Base-by-base conservation (phyloP, 306 rosid genomes). In the Cicer yamashitae region DNA sequence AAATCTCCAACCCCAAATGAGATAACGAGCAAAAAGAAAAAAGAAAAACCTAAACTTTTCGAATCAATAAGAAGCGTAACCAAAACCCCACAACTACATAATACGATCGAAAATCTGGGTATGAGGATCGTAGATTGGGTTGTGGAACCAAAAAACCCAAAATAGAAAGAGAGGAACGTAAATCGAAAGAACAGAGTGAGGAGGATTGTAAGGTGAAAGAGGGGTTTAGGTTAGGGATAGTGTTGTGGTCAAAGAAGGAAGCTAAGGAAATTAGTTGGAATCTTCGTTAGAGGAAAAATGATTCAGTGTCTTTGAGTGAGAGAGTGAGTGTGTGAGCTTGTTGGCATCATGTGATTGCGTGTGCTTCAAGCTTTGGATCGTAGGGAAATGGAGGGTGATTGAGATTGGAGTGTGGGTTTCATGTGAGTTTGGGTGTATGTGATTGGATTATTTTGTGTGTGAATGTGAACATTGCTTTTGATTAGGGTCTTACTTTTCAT, bases 191-290 rank as follows among this genome's bases (percentile, higher is more conserved):
- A 30, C 46, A 14, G 74, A 1, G 30, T 10, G 6, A 0, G 57
- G 37, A 25, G 8, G 43, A 41, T 34, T 14, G 51, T 7, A 39
- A 37, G 51, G 37, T 25, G 22, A 20, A 56, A 5, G 1, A 7
- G 18, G 62, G 58, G 12, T 9, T 7, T 44, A 15, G 34, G 40
- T 3, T 6, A 3, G 14, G 71, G 78, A 25, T 76, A 82, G 84
- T 57, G 79, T 75, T 78, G 40, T n/a, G 85, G 88, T 84, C 88
- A 84, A 84, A 84, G 81, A 84, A 68, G 88, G 72, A 84, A 81
- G 75, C 81, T 15, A 37, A 0, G 62, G 3, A 40, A 4, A 62
- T 40, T 61, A 51, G 68, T 6, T 72, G 45, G 87, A 84, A 84
- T 22, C 64, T 81, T 84, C 88, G 1, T 8, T 11, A 7, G 18